These are phyloP conservation scores for Coelastrella sp. DNA, from an alignment of 139 green algal genomes.

Conservation along the genomic window DNA sequence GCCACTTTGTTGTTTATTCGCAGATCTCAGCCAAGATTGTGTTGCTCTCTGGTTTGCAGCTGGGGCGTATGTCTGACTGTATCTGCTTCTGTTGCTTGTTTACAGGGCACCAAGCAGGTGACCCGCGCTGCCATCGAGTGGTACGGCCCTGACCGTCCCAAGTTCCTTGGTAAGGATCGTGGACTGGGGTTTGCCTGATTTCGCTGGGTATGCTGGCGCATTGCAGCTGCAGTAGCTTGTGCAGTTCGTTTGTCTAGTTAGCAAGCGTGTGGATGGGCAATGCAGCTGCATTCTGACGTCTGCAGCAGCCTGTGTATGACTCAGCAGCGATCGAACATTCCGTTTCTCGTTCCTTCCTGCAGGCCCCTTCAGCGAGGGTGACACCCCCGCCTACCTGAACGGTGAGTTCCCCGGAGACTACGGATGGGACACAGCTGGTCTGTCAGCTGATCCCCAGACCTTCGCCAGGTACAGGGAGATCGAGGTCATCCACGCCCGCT, in stretches of 20 bases:
- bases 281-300: slow-evolving; percentile 7
- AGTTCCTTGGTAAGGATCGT: slow-evolving; percentile 77
- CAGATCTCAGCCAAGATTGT: no score
- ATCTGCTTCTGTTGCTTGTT: neutral
- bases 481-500: slow-evolving; percentile 81
- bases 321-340: no score
- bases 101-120: neutral
- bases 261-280: slow-evolving; percentile 57
- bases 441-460: slow-evolving; percentile 97
- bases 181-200: neutral
- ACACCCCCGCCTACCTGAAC: slow-evolving; percentile 85
- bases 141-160: no score
- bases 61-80: no score
- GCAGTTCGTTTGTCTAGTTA: no score
- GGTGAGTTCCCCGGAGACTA: slow-evolving; percentile 96
- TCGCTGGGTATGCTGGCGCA: no score
- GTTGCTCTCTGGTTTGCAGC: no score
- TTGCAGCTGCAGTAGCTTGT: no score
- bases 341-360: neutral
- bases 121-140: no score
- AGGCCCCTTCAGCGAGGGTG: slow-evolving; percentile 85
- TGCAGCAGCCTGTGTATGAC: no score
- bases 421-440: slow-evolving; percentile 96
- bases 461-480: slow-evolving; percentile 84
- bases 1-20: no score